A percentile compares a stretch with the other conserved stretches of the same genome.
phyloP scores from a whole-genome alignment of 441 rosid species.

The Populus tomentosa region DNA sequence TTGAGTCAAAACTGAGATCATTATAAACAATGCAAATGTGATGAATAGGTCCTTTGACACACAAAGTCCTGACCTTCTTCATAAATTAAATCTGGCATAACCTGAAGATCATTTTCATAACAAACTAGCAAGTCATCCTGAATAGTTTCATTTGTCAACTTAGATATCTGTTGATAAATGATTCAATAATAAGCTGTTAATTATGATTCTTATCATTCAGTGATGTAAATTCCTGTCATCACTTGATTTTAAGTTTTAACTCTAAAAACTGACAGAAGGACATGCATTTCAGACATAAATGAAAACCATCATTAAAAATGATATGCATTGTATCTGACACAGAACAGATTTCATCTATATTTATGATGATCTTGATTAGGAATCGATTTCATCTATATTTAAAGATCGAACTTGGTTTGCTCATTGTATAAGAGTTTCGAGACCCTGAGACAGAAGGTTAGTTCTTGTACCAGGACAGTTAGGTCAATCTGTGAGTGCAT shows the following conservation, averaged over 20 bases:
- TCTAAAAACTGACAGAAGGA: neutral
- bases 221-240: neutral
- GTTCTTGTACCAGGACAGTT: constrained; percentile 3
- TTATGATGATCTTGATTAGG: neutral
- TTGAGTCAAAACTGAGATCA: neutral
- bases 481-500: constrained; percentile 1
- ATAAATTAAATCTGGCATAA: neutral
- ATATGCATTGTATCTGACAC: neutral
- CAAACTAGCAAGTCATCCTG: neutral
- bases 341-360: too few species aligned
- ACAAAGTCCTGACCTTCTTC: neutral
- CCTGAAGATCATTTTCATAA: neutral
- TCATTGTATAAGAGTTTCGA: neutral
- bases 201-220: neutral
- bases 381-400: neutral
- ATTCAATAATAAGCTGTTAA: neutral
- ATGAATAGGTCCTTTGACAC: neutral
- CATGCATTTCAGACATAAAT: neutral
- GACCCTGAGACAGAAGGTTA: neutral
- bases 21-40: neutral
- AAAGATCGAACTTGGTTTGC: neutral
- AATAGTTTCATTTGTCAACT: neutral
- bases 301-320: neutral
- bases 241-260: neutral
- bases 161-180: neutral